Conservation (phyloP, 352 stramenopile species). For the Globisporangium camurandrum region DNA sequence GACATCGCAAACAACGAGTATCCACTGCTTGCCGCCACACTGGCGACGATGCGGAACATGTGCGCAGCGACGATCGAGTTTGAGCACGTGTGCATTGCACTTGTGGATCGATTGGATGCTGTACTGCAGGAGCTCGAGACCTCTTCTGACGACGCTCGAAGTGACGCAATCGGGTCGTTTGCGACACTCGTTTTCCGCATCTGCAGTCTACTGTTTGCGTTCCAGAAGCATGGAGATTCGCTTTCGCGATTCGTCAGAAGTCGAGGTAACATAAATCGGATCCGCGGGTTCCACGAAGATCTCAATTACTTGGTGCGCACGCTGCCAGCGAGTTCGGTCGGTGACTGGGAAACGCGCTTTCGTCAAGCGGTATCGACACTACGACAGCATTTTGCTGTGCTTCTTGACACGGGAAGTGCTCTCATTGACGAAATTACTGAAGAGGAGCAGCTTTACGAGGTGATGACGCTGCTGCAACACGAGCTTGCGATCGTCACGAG, state of each 20-base stretch:
- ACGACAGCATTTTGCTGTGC: no score
- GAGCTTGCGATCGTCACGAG: not conserved
- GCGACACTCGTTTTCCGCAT: slow-evolving; percentile 2
- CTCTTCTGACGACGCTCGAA: not conserved
- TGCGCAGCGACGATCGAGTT: not conserved
- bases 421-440: no score
- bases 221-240: not conserved
- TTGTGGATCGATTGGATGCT: not conserved
- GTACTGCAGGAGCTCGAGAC: not conserved
- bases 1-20: not conserved
- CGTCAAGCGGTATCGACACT: no score
- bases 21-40: not conserved
- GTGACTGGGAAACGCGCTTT: no score
- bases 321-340: no score
- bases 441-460: no score
- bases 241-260: no score
- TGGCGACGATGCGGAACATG: not conserved
- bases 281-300: no score
- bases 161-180: not conserved
- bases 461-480: not conserved
- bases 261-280: no score
- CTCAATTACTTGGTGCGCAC: no score
- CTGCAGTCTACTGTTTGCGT: not conserved
- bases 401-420: no score
- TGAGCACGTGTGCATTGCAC: not conserved